Base-by-base conservation (phyloP, 345 rosid species). In the Carallia brachiata region DNA sequence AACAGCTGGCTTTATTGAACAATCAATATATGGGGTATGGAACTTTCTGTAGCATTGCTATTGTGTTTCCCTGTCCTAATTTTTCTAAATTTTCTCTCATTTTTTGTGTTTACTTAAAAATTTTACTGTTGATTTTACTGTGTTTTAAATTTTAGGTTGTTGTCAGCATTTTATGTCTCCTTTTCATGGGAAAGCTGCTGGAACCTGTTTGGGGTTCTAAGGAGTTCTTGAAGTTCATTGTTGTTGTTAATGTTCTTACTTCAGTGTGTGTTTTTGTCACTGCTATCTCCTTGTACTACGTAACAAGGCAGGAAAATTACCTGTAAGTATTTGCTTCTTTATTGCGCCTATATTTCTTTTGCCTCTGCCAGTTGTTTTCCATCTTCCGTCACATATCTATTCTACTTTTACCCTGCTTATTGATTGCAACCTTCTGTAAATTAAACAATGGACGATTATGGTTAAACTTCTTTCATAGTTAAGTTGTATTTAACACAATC, bases 141-240 rank as follows among this genome's bases (percentile, higher is more conserved):
- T 55, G 59, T 12, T 23, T 55, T 19, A 19, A 55, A 32, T 73
- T 65, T 62, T 79, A 92, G 98, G 85, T 87, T 71, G 84, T 90
- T 70, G 71, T 80, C 74, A 89, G 90, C 78, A 81, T 86, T 27
- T 66, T 90, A 69, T 88, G 96, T 77, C 97, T 95, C 73, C 96
- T 92, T 68, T 78, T 86, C 75, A 80, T 89, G 91, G 99, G 99
- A 68, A 95, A 89, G 86, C 79, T 95, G 74, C 91, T 95, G 60
- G 99, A 95, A 75, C 98, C 97, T 28, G 84, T 95, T 7, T 90
- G 98, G 99, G 99, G 99, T 77, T 82, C 97, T 37, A 92, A 81
- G 86, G 98, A 92, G 80, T 92, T 95, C 83, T 83, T 92, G 81
- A 95, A 95, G 89, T 95, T 95, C 86, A 81, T 90, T 72, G 88